Base-by-base conservation (phyloP, 2,329 filamentous ascomycete species). In the Rhynchosporium secalis region DNA sequence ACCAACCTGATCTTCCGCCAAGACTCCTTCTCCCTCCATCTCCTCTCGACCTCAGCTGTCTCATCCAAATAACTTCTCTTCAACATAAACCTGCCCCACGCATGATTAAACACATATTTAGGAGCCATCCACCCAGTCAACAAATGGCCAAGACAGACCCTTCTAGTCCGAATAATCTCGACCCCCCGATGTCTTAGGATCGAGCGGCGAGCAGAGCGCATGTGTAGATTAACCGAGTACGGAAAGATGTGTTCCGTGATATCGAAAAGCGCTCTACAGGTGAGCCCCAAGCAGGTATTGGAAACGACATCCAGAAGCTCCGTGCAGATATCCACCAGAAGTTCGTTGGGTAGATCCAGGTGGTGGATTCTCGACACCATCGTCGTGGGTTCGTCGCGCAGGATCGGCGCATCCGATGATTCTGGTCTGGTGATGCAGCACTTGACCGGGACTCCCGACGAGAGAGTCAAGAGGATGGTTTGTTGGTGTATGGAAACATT, bases 41-140 rank as follows among this genome's bases (percentile, higher is more conserved):
- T 49, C 13, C 48, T 60, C 31, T 60, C 62, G 9, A 63, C 46
- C 13, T 29, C 40, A 3, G 10, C 54, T 20, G 58, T 52, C 40
- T 63, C 41, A 20, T 36, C 29, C 6, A 49, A 4, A 15, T 49
- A 61, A 29, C 43, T 28, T 26, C 49, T 51, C 56, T 51, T 61
- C 36, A 8, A 12, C 56, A 55, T 20, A 36, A 61, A 64, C n/a
- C 51, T 64, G 28, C 62, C 55, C 49, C 56, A 61, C 10, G 62
- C 49, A 40, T 61, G 62, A 40, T 64, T 55, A 46, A 64, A 64
- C 10, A 43, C 56, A 33, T 64, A 64, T n/a, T 59, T 61, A 3
- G 58, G 58, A 9, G 55, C 58, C 58, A 64, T 61, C 62, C 62
- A 64, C 1, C 41, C 26, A 4, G 62, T 64, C 49, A 64, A 33